Evolutionary conservation across 257 asterid genomes (phyloP).

Genomic region (Thymus quinquecostatus): DNA sequence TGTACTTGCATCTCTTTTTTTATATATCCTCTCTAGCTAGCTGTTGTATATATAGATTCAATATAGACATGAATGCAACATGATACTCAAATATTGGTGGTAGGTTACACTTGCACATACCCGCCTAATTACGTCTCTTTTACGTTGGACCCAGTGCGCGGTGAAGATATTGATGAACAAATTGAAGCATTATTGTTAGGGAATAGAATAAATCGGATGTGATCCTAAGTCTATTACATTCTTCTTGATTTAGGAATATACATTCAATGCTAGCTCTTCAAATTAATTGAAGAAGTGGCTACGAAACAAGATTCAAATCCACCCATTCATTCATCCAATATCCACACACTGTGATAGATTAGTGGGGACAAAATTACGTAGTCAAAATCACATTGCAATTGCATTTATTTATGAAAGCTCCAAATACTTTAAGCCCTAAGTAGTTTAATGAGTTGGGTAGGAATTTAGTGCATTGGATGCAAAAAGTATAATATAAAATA

Average conservation of each 20-base stretch:
- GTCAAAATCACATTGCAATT: slow-evolving; percentile 29
- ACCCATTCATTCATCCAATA: slow-evolving; percentile 37
- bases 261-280: slow-evolving; percentile 36
- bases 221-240: slow-evolving; percentile 38
- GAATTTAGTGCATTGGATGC: slow-evolving; percentile 9
- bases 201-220: slow-evolving; percentile 29
- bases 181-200: neutral
- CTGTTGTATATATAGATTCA: no score
- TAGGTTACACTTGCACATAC: no score
- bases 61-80: no score
- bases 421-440: slow-evolving; percentile 12
- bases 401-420: slow-evolving; percentile 35
- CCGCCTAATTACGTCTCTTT: no score
- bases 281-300: slow-evolving; percentile 50
- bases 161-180: neutral
- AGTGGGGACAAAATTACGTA: slow-evolving; percentile 5
- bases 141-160: no score
- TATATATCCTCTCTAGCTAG: no score
- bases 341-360: neutral
- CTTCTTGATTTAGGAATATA: slow-evolving; percentile 33
- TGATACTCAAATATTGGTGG: no score
- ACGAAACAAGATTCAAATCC: slow-evolving; percentile 32
- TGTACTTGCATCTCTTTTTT: no score
- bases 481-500: neutral
- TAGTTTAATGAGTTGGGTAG: slow-evolving; percentile 15